These are phyloP conservation scores for Cordyceps cicadae DNA, from an alignment of 2,329 filamentous ascomycete genomes.

Conservation along the genomic window DNA sequence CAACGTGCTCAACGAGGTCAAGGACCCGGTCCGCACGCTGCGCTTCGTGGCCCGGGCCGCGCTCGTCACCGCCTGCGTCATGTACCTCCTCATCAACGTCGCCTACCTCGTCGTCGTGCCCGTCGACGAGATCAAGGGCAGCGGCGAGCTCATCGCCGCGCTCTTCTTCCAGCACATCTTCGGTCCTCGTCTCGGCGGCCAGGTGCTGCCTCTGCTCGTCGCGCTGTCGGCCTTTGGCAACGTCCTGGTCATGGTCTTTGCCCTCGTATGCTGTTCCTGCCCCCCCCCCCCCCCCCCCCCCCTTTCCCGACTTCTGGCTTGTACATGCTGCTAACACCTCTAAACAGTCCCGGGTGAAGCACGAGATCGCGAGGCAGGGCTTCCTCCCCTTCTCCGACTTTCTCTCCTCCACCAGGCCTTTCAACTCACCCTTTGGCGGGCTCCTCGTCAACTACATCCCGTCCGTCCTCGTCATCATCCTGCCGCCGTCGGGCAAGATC, in stretches of 20 bases:
- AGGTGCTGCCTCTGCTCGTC: constrained; percentile 54
- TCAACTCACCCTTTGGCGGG: constrained; percentile 58
- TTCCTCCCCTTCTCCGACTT: constrained; percentile 56
- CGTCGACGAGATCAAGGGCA: constrained; percentile 56
- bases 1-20: constrained; percentile 64
- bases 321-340: neutral
- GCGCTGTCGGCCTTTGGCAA: constrained; percentile 62
- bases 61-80: constrained; percentile 50
- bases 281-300: too few species aligned
- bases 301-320: too few species aligned
- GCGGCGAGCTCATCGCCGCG: constrained; percentile 59
- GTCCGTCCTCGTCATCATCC: constrained; percentile 55
- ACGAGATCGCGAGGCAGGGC: constrained; percentile 64
- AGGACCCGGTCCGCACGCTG: constrained; percentile 57
- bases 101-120: constrained; percentile 57
- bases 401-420: constrained; percentile 57
- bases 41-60: constrained; percentile 53
- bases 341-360: constrained; percentile 55
- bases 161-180: constrained; percentile 60
- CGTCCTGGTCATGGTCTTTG: constrained; percentile 65
- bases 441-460: constrained; percentile 62
- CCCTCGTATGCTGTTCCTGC: constrained; percentile 44
- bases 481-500: constrained; percentile 56
- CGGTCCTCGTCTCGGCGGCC: constrained; percentile 47
- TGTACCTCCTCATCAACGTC: constrained; percentile 61